Conservation (phyloP, 148 eudicot genomes). For the Persicaria maculosa region DNA sequence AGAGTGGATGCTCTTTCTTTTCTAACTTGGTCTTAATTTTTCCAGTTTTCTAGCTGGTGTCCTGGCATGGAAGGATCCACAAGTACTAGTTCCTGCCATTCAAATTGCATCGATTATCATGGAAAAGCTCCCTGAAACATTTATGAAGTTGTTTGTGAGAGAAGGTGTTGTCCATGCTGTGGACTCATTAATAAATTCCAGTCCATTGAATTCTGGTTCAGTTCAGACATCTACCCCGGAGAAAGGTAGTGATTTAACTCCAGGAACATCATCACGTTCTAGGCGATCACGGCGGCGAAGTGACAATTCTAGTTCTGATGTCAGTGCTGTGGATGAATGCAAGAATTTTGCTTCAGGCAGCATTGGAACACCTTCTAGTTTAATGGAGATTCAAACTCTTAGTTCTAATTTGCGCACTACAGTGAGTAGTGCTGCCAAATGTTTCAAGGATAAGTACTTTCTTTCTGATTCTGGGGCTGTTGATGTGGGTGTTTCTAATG, state of each 20-base stretch:
- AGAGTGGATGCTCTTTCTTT: neutral
- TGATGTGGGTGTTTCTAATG: slow-evolving; percentile 78
- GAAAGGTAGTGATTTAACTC: slow-evolving; percentile 62
- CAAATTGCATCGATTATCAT: slow-evolving; percentile 90
- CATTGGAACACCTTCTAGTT: slow-evolving; percentile 65
- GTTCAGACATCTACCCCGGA: slow-evolving; percentile 41
- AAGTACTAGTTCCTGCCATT: slow-evolving; percentile 88
- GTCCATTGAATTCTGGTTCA: slow-evolving; percentile 30
- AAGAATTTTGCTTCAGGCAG: slow-evolving; percentile 39
- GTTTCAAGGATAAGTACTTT: slow-evolving; percentile 80
- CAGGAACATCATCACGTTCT: slow-evolving; percentile 70
- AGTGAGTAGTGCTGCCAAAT: slow-evolving; percentile 70
- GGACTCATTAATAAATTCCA: slow-evolving; percentile 59
- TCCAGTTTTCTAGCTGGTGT: slow-evolving; percentile 94
- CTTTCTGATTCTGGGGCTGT: slow-evolving; percentile 56
- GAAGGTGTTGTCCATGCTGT: slow-evolving; percentile 98
- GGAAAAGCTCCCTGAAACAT: slow-evolving; percentile 91
- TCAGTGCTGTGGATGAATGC: slow-evolving; percentile 48
- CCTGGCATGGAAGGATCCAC: slow-evolving; percentile 98
- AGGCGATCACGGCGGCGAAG: slow-evolving; percentile 74
- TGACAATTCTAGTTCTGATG: slow-evolving; percentile 51
- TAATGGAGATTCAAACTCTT: slow-evolving; percentile 40
- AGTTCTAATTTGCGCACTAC: slow-evolving; percentile 60
- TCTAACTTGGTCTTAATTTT: neutral
- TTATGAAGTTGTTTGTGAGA: slow-evolving; percentile 87